Evolutionary conservation across 2,329 filamentous ascomycete species (phyloP).

Genomic region (Clarireedia monteithiana): DNA sequence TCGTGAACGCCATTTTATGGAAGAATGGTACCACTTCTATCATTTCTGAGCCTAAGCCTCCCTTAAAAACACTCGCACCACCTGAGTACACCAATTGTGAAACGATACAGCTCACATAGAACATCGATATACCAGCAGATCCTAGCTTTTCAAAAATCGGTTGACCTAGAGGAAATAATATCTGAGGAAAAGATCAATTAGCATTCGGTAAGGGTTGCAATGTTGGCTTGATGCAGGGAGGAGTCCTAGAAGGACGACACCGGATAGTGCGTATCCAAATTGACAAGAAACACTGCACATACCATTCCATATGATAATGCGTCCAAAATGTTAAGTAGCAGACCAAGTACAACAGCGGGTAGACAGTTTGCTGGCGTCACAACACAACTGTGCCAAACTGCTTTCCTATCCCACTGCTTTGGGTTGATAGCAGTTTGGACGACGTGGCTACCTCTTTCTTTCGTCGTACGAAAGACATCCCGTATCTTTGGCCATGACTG

Average conservation of each 20-base stretch:
- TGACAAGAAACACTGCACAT: background rate
- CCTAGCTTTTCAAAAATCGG: conserved; percentile 80
- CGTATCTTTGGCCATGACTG: conserved; percentile 25
- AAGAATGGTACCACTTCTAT: conserved; percentile 99
- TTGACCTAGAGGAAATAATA: conserved; percentile 85
- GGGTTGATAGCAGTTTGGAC: conserved; percentile 43
- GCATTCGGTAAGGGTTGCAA: background rate
- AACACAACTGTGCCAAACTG: conserved; percentile 56
- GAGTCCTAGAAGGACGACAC: background rate
- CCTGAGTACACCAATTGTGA: conserved; percentile 84
- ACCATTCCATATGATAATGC: conserved; percentile 78
- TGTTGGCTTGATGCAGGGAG: background rate
- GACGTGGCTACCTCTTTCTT: conserved; percentile 15
- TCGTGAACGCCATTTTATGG: conserved; percentile 93
- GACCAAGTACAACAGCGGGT: conserved; percentile 79
- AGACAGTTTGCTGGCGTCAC: conserved; percentile 63
- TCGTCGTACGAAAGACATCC: conserved; percentile 18
- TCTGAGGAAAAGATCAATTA: conserved; percentile 35
- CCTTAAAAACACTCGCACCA: conserved; percentile 78
- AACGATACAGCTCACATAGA: conserved; percentile 95
- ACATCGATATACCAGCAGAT: conserved; percentile 93
- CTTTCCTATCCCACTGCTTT: conserved; percentile 62
- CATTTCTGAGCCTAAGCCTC: conserved; percentile 91
- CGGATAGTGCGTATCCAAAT: background rate
- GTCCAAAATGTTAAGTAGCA: conserved; percentile 88